phyloP scores from a whole-genome alignment of 768 basidiomycete species.

The Imleria badia region DNA sequence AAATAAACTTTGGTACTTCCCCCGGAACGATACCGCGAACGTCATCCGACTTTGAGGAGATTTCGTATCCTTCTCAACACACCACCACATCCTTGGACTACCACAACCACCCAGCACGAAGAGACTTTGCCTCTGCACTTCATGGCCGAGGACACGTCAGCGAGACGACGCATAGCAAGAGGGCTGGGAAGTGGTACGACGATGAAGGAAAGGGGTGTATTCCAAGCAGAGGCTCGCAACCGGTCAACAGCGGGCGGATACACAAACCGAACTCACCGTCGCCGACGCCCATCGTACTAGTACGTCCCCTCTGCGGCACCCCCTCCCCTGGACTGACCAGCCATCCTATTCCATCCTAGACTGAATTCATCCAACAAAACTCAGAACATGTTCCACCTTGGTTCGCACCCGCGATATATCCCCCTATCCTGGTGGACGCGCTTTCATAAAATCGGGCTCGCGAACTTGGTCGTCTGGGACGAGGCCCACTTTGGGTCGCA shows the following conservation, averaged over 20 bases:
- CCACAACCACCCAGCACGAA: conserved; percentile 26
- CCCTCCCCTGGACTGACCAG: not conserved
- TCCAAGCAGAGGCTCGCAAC: conserved; percentile 43
- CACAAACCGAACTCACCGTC: conserved; percentile 64
- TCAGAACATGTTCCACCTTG: conserved; percentile 72
- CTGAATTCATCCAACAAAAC: conserved; percentile 79
- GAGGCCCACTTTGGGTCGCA: conserved; percentile 99
- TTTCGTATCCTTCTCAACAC: conserved; percentile 53
- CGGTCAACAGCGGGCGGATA: conserved; percentile 54
- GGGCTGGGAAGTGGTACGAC: conserved; percentile 40
- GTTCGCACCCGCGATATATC: conserved; percentile 83
- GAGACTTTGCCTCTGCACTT: conserved; percentile 52
- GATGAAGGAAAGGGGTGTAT: conserved; percentile 71
- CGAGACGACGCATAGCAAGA: conserved; percentile 44
- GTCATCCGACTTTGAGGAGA: conserved; percentile 72
- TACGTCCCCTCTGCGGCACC: conserved; percentile 29
- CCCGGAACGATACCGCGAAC: conserved; percentile 48
- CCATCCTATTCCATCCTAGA: conserved; percentile 40
- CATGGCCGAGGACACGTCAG: conserved; percentile 50
- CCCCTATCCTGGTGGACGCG: conserved; percentile 94
- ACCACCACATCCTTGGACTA: conserved; percentile 29
- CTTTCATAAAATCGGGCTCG: conserved; percentile 87
- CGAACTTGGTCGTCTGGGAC: conserved; percentile 92
- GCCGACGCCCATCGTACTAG: conserved; percentile 63
- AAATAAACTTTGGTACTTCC: conserved; percentile 67